Conservation (phyloP, 768 basidiomycete species). For the Lentinula boryana region DNA sequence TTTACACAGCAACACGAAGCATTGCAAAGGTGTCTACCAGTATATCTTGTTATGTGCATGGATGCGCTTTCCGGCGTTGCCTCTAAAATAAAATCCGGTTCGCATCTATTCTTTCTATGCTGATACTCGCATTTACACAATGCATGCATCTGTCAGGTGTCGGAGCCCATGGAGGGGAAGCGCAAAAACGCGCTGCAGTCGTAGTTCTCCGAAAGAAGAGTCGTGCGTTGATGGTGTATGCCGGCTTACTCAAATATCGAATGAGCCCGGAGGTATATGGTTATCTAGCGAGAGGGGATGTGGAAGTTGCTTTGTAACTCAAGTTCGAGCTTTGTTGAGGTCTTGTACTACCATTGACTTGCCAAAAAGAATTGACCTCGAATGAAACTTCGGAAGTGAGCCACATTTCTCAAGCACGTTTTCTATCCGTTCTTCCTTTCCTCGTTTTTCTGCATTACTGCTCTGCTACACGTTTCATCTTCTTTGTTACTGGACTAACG, state of each 20-base stretch:
- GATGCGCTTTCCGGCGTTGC: conserved; percentile 82
- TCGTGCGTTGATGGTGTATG: conserved; percentile 82
- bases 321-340: too few species aligned
- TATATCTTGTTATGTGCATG: conserved; percentile 88
- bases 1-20: conserved; percentile 85
- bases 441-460: too few species aligned
- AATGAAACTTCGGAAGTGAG: too few species aligned
- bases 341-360: too few species aligned
- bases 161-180: background rate
- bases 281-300: conserved; percentile 79
- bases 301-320: conserved; percentile 70
- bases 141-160: background rate
- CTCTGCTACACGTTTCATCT: too few species aligned
- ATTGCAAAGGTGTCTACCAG: conserved; percentile 84
- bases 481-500: too few species aligned
- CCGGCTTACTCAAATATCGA: conserved; percentile 80
- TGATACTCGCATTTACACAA: background rate
- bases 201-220: conserved; percentile 70
- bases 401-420: too few species aligned
- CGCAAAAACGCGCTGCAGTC: conserved; percentile 34
- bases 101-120: conserved; percentile 9
- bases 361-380: too few species aligned
- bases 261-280: conserved; percentile 90
- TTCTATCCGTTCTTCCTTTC: too few species aligned
- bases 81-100: conserved; percentile 65